These are phyloP conservation scores for Agaricus sinodeliciosus DNA, from an alignment of 768 basidiomycete genomes.

Conservation along the genomic window DNA sequence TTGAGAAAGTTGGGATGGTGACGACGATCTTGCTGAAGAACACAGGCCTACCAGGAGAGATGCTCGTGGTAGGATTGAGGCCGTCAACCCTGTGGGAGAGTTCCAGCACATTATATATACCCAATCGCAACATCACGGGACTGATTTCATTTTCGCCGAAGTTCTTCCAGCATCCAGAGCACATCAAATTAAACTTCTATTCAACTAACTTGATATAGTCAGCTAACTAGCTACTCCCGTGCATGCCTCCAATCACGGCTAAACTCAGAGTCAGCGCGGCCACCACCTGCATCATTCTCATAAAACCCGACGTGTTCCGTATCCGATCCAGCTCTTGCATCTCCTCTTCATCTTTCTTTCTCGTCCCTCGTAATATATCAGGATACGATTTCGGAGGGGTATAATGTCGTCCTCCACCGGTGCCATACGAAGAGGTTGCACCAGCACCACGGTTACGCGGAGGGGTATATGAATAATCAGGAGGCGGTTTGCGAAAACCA, in stretches of 20 bases:
- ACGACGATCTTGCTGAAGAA: not conserved
- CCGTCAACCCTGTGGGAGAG: not conserved
- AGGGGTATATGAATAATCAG: slow-evolving; percentile 16
- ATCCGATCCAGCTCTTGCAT: slow-evolving; percentile 17
- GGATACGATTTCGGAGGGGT: slow-evolving; percentile 11
- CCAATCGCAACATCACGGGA: not conserved
- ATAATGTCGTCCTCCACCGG: slow-evolving; percentile 4
- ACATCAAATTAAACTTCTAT: not conserved
- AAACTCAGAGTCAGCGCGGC: slow-evolving; percentile 17
- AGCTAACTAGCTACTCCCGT: not conserved
- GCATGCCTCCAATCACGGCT: slow-evolving; percentile 14
- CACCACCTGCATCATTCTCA: slow-evolving; percentile 23
- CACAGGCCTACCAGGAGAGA: slow-evolving; percentile 3
- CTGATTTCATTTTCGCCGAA: not conserved
- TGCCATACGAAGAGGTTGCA: not conserved
- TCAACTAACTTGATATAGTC: not conserved
- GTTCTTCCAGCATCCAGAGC: not conserved
- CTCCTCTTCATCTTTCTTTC: slow-evolving; percentile 11
- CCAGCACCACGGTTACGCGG: slow-evolving; percentile 11
- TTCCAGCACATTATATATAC: not conserved
- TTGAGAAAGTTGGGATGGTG: not conserved
- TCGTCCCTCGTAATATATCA: slow-evolving; percentile 8
- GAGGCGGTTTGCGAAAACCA: slow-evolving; percentile 15
- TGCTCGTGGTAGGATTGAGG: slow-evolving; percentile 3
- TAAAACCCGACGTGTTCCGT: slow-evolving; percentile 20